Evolutionary conservation across 225 moss, liverwort and hornwort genomes (phyloP), one percentile per base, ranked within the genome.

Genomic region (Physcomitrium patens): DNA sequence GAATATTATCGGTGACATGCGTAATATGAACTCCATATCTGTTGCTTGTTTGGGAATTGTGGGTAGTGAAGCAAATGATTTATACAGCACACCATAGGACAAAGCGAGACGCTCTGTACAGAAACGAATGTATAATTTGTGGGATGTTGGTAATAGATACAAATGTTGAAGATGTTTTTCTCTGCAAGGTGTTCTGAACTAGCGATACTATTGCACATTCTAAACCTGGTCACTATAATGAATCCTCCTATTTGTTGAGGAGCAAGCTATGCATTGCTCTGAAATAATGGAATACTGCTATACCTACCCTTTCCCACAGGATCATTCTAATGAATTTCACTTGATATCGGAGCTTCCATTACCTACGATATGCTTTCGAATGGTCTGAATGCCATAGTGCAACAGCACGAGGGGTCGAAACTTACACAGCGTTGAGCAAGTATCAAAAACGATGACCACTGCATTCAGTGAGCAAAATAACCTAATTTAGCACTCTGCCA

Each of bases 401-500:
- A n/a, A 26, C 27, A 41, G 48, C 41, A 50, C 56, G 69, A 41
- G 70, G 68, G 41, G 54, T 68, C 63, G 55, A 24, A 72, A 57
- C 43, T 64, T 69, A 57, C 57, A 77, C 50, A 78, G 57, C 73
- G 23, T 69, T 52, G 23, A 50, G 57, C 11, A 64, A 58, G 23
- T 73, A 31, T 63, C 63, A 73, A 82, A 72, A 82, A 73, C 51
- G 64, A 51, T 69, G 64, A 64, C 27, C 50, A 26, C 3, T 3
- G 44, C 60, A 69, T 14, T 61, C 23, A 79, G 53, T 53, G n/a
- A 0, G 2, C 1, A 75, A 15, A 58, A 46, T 31, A 12, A 52
- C 20, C 12, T 28, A 43, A 22, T 63, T 70, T 56, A 43, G 44
- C 48, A 44, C 5, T 50, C 44, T 60, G 42, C n/a, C 42, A 10